Evolutionary conservation across 129 eudicot species (phyloP), one percentile per base, ranked within the genome.

Genomic region (Chrysanthemum lavandulifolium): DNA sequence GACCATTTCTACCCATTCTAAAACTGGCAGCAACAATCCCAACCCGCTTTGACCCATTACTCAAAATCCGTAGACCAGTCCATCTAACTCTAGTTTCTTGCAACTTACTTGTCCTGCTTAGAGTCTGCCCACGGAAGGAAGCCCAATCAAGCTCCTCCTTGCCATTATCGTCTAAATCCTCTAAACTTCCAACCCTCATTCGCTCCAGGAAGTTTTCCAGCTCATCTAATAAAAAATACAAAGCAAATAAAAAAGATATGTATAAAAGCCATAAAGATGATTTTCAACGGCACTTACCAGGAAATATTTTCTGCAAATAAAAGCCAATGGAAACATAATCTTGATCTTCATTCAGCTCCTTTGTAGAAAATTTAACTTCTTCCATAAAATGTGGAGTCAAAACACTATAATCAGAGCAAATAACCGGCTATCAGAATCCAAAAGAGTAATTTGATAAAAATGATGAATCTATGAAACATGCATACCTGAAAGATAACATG

Each of bases 401-500:
- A 83, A 94, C 96, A 75, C 99, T 94, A 78, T 40, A 65, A 51
- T 16, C 67, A 54, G 48, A 61, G 63, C 6, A 67, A 57, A 49
- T 36, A 31, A 49, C 15, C 15, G 31, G 52, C 25, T 57, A 68
- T 59, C 53, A 13, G 43, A 69, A 68, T 14, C 48, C 33, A 12
- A 65, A 47, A 27, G 1, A 72, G 65, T 43, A 53, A 2, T 31
- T 55, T 4, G 12, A 31, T 31, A 36, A 15, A 61, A 62, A 14
- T 4, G 2, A 13, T 2, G 58, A 67, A 53, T 62, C 49, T 40
- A 55, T 51, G 67, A 65, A 65, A 13, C 56, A 61, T 45, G 67
- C 75, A 62, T 12, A 94, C 99, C 96, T 88, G 90, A 94, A 94
- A 51, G 99, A 94, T 54, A 94, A 73, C 99, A 94, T 94, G 73